A percentile compares a stretch with the other conserved stretches of the same genome.
Conservation (phyloP, 2,329 filamentous ascomycete species). For the Phialocephala sp. region DNA sequence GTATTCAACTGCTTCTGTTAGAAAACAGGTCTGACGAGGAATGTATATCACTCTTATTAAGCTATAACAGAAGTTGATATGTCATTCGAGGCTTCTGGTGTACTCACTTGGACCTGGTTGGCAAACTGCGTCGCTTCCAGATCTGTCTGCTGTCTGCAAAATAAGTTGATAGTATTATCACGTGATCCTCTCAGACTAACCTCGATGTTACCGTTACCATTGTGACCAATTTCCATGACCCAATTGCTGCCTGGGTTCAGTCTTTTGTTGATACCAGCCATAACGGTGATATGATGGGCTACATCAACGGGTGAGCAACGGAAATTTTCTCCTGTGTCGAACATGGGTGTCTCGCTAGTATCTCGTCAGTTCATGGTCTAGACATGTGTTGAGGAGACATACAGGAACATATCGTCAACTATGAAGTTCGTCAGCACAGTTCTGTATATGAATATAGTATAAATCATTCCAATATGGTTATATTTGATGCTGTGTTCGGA, state of each 20-base stretch:
- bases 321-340: slow-evolving; percentile 17
- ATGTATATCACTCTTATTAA: not conserved
- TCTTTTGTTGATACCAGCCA: slow-evolving; percentile 49
- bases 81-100: slow-evolving; percentile 34
- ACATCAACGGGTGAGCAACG: slow-evolving; percentile 48
- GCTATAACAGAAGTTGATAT: not conserved
- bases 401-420: slow-evolving; percentile 66
- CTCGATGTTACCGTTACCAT: slow-evolving; percentile 58
- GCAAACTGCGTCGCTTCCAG: slow-evolving; percentile 36
- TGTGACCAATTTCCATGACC: slow-evolving; percentile 59
- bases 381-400: slow-evolving; percentile 19
- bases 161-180: not conserved
- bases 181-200: slow-evolving; percentile 15
- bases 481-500: not conserved
- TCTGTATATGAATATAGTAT: slow-evolving; percentile 18
- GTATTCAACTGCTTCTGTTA: slow-evolving; percentile 50
- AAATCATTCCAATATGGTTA: not conserved
- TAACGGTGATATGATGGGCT: slow-evolving; percentile 51
- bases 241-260: slow-evolving; percentile 57
- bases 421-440: not conserved
- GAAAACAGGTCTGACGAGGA: slow-evolving; percentile 45
- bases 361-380: not conserved
- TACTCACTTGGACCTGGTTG: slow-evolving; percentile 48
- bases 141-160: slow-evolving; percentile 1
- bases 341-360: slow-evolving; percentile 13